Evolutionary conservation across 139 green algal species (phyloP).

Genomic region (Chlamydomonas asymmetrica): DNA sequence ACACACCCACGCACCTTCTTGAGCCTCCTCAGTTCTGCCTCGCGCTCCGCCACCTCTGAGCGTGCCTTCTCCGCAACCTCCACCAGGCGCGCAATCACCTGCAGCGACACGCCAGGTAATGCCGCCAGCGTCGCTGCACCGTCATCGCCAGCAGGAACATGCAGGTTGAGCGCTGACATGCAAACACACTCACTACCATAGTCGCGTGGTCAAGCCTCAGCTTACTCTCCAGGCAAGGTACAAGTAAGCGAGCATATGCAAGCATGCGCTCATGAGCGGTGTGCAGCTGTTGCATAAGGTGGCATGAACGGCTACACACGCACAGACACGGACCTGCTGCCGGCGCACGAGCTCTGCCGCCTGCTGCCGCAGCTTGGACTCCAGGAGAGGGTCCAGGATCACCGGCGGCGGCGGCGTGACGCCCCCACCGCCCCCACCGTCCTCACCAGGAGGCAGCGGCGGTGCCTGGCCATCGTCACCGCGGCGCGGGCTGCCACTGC

Average conservation of each 20-base stretch:
- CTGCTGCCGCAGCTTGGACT: constrained; percentile 25
- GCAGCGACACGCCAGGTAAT: too few species aligned
- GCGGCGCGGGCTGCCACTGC: neutral
- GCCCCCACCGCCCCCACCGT: too few species aligned
- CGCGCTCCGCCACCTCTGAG: neutral
- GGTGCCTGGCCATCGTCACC: neutral
- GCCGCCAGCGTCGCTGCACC: too few species aligned
- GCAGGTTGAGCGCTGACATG: too few species aligned
- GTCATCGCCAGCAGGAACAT: too few species aligned
- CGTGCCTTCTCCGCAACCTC: constrained; percentile 26
- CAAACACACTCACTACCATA: too few species aligned
- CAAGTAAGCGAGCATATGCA: too few species aligned
- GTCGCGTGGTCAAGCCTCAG: too few species aligned
- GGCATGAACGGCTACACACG: neutral
- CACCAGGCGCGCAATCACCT: constrained; percentile 33
- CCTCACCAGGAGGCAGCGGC: neutral
- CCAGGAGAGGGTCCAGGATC: constrained; percentile 20
- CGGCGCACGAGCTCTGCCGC: constrained; percentile 22
- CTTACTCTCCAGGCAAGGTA: too few species aligned
- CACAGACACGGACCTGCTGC: constrained; percentile 23
- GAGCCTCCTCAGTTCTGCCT: neutral
- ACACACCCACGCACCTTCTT: constrained; percentile 9
- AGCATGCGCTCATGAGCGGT: neutral
- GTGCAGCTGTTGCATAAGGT: neutral
- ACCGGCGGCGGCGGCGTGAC: too few species aligned